Evolutionary conservation across 306 rosid species (phyloP).

Genomic region (Begonia masoniana): DNA sequence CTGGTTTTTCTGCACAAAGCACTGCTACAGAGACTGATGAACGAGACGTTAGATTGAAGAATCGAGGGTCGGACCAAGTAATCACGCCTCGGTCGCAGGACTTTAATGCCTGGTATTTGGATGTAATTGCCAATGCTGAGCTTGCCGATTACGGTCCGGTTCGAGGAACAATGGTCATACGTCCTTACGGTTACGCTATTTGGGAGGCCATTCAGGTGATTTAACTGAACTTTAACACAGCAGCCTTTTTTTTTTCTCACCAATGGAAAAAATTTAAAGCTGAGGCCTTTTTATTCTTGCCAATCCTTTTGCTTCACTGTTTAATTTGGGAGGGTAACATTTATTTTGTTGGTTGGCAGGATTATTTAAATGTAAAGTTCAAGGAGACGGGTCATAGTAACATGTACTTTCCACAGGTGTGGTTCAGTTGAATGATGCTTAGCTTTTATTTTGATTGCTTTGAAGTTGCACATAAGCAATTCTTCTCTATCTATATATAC

Average conservation of each 20-base stretch:
- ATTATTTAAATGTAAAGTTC: conserved; percentile 76
- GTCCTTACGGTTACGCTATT: conserved; percentile 91
- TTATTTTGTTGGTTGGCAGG: conserved; percentile 23
- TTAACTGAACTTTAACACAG: background rate
- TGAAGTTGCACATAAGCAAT: too few relatives aligned
- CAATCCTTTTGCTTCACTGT: too few relatives aligned
- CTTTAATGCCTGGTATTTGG: conserved; percentile 93
- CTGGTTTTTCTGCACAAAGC: conserved; percentile 37
- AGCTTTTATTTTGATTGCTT: too few relatives aligned
- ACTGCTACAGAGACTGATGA: conserved; percentile 28
- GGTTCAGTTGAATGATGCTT: background rate
- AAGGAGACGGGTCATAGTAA: conserved; percentile 93
- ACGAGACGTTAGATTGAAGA: conserved; percentile 38
- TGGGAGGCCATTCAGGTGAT: conserved; percentile 94
- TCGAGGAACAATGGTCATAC: conserved; percentile 96
- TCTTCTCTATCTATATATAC: too few relatives aligned
- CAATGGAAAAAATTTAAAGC: too few relatives aligned
- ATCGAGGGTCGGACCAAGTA: conserved; percentile 39
- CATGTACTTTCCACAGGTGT: conserved; percentile 96
- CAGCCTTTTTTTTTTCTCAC: too few relatives aligned
- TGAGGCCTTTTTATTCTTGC: too few relatives aligned
- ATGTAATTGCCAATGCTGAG: conserved; percentile 72
- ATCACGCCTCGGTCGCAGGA: conserved; percentile 87
- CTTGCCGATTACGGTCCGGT: conserved; percentile 99
- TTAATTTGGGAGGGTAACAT: too few relatives aligned